Conservation (phyloP, 805 yeast genomes). For the Sugiyamaella marilandica region DNA sequence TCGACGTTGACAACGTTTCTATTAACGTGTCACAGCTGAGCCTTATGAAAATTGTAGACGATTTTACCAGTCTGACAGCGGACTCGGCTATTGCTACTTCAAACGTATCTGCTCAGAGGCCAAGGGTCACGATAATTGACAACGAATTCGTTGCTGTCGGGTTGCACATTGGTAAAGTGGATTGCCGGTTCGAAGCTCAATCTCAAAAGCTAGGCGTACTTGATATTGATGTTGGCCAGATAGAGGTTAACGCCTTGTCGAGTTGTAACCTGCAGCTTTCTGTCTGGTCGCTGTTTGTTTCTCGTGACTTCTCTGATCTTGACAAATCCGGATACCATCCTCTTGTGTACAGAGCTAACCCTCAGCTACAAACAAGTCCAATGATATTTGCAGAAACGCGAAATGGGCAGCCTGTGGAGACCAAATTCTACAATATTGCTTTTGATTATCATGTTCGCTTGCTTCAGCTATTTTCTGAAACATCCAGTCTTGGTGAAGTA, state of each 20-base stretch:
- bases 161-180: constrained; percentile 6
- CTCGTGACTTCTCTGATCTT: constrained; percentile 18
- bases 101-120: background rate
- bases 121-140: background rate
- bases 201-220: constrained; percentile 11
- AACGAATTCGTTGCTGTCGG: background rate
- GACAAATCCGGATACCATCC: constrained; percentile 14
- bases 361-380: constrained; percentile 30
- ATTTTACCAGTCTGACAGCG: background rate
- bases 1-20: background rate
- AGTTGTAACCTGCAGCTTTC: constrained; percentile 9
- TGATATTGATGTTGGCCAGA: constrained; percentile 12
- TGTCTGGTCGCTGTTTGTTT: constrained; percentile 9
- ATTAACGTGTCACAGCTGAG: background rate
- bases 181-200: background rate
- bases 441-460: constrained; percentile 60
- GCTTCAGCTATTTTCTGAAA: constrained; percentile 42
- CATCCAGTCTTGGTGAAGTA: constrained; percentile 12
- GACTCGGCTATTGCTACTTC: background rate
- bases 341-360: constrained; percentile 18
- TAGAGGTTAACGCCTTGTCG: constrained; percentile 4
- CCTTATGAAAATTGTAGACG: background rate
- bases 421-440: constrained; percentile 44
- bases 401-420: constrained; percentile 35
- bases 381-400: constrained; percentile 38